Conservation (phyloP, 2,329 filamentous ascomycete species). For the Fusarium paranaense region DNA sequence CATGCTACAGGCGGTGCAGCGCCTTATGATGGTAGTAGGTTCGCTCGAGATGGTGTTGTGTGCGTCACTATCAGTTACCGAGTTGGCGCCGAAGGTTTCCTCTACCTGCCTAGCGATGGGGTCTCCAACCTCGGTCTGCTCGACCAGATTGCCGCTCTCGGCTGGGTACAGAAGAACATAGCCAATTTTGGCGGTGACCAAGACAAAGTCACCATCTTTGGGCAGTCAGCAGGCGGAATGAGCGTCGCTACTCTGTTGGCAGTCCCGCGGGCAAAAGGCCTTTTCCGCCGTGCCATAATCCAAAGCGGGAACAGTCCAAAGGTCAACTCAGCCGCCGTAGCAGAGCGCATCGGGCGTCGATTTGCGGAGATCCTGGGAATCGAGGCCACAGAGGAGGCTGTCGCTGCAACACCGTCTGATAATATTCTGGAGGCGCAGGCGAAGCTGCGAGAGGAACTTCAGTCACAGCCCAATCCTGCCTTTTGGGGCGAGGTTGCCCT, state of each 20-base stretch:
- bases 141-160: neutral
- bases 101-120: neutral
- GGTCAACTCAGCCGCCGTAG: neutral
- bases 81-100: neutral
- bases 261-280: neutral
- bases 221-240: neutral
- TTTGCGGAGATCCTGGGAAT: neutral
- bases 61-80: neutral
- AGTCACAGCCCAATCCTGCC: neutral
- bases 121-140: neutral
- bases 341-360: neutral
- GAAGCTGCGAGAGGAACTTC: neutral
- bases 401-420: neutral
- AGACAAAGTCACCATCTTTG: neutral
- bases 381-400: neutral
- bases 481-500: neutral
- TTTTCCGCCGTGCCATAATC: neutral
- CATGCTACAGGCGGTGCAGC: neutral
- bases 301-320: neutral
- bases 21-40: neutral
- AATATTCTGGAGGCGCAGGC: neutral
- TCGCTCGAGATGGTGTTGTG: neutral
- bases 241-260: neutral
- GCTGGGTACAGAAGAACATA: neutral
- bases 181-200: neutral